These are phyloP conservation scores for Gryganskiella cystojenkinii DNA, from an alignment of 192 early-diverging fungal genomes.

Conservation along the genomic window DNA sequence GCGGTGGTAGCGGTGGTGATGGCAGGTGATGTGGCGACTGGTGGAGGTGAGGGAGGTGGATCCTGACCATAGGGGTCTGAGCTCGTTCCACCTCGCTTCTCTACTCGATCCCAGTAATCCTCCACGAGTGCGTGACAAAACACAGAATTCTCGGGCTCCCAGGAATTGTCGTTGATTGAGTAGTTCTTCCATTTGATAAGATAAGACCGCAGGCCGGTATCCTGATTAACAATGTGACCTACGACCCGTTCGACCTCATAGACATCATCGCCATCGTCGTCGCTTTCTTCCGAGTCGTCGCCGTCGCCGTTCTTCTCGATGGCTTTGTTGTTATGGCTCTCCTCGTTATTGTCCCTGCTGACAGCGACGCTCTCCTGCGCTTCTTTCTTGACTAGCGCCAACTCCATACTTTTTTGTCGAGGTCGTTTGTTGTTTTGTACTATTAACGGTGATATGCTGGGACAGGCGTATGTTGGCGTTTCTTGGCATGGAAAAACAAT, in stretches of 20 bases:
- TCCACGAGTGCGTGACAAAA: constrained; percentile 13
- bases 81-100: constrained; percentile 6
- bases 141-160: constrained; percentile 20
- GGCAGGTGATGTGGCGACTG: background rate
- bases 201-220: constrained; percentile 8
- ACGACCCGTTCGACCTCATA: constrained; percentile 41
- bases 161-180: constrained; percentile 30
- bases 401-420: too few relatives aligned
- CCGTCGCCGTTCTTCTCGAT: background rate
- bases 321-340: background rate
- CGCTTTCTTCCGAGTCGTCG: background rate
- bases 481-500: too few relatives aligned
- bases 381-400: too few relatives aligned
- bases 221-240: constrained; percentile 6
- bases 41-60: background rate
- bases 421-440: too few relatives aligned
- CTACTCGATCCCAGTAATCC: constrained; percentile 25
- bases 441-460: too few relatives aligned
- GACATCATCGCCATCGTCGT: constrained; percentile 7
- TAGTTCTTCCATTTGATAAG: constrained; percentile 49
- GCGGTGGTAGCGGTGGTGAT: too few relatives aligned
- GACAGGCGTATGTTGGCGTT: too few relatives aligned
- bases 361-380: too few relatives aligned
- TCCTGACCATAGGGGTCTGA: constrained; percentile 2
- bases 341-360: too few relatives aligned